These are phyloP conservation scores for Zoysia pacifica DNA, from an alignment of 176 grass and related monocot species.

Conservation along the genomic window DNA sequence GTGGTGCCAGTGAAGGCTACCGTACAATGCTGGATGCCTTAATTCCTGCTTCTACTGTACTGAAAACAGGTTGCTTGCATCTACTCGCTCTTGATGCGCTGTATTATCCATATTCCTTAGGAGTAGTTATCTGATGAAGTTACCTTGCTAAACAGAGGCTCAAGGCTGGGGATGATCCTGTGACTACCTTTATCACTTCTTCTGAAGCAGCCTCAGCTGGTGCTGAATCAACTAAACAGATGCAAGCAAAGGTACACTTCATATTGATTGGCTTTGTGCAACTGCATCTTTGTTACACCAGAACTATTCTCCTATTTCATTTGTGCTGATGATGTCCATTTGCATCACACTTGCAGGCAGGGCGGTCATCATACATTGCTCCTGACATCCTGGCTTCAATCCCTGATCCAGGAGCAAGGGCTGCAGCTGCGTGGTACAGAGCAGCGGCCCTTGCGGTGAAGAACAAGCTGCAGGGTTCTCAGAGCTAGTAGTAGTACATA, in stretches of 20 bases:
- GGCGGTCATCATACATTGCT: constrained; percentile 79
- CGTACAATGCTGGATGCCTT: constrained; percentile 98
- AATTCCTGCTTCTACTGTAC: constrained; percentile 76
- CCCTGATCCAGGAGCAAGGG: constrained; percentile 95
- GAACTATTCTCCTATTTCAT: not conserved
- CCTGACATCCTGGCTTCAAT: constrained; percentile 62
- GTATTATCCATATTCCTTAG: not conserved
- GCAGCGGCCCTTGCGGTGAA: constrained; percentile 65
- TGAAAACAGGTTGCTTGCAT: constrained; percentile 61
- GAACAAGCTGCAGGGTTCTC: constrained; percentile 46
- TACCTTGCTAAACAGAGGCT: constrained; percentile 58
- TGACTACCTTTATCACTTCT: constrained; percentile 70
- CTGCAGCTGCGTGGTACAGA: constrained; percentile 81
- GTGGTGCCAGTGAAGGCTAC: constrained; percentile 82
- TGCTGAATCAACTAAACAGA: constrained; percentile 89
- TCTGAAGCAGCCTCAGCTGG: constrained; percentile 89
- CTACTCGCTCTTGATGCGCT: constrained; percentile 11
- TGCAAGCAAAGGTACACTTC: constrained; percentile 75
- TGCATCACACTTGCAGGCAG: constrained; percentile 66
- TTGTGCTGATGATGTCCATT: not conserved
- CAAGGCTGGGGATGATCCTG: constrained; percentile 80
- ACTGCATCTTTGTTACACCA: not conserved
- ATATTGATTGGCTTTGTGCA: not conserved
- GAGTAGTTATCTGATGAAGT: constrained; percentile 14
- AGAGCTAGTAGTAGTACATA: constrained; percentile 35